Conservation (phyloP, 352 stramenopile genomes). For the Phytophthora pinifolia region DNA sequence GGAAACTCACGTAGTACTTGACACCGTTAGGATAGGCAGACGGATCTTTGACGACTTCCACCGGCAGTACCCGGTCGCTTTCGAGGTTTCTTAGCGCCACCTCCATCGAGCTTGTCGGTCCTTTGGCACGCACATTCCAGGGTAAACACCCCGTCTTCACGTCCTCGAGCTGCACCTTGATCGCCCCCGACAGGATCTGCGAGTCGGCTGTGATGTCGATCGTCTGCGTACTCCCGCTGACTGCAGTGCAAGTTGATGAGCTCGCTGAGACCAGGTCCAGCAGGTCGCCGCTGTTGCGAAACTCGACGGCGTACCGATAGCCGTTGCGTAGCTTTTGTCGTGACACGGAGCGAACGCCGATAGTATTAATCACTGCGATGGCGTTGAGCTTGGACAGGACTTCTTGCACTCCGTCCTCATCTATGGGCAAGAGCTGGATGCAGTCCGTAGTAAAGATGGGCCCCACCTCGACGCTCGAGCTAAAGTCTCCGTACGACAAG, state of each 20-base stretch:
- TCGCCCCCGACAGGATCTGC: conserved; percentile 47
- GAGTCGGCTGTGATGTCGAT: conserved; percentile 55
- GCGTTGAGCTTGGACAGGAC: conserved; percentile 36
- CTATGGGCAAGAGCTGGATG: conserved; percentile 41
- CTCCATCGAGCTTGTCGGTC: conserved; percentile 39
- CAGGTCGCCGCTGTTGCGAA: conserved; percentile 54
- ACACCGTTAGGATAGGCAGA: conserved; percentile 33
- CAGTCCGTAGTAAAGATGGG: conserved; percentile 48
- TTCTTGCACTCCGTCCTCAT: conserved; percentile 49
- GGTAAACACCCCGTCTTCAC: conserved; percentile 40
- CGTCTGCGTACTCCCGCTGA: conserved; percentile 52
- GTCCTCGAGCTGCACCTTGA: conserved; percentile 44
- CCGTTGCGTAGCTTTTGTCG: conserved; percentile 35
- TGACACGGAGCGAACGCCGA: conserved; percentile 44
- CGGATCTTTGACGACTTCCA: conserved; percentile 50
- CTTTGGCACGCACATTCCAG: conserved; percentile 43
- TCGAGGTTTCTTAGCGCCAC: conserved; percentile 37
- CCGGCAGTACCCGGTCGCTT: conserved; percentile 34
- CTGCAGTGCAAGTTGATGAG: conserved; percentile 31
- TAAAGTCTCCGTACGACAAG: conserved; percentile 64
- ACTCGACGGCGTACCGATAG: conserved; percentile 51
- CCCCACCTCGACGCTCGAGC: conserved; percentile 19
- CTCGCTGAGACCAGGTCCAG: conserved; percentile 51
- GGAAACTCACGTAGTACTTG: conserved; percentile 55
- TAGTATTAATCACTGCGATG: conserved; percentile 53